These are phyloP conservation scores for Pseudogymnoascus sp. DNA, from an alignment of 2,329 filamentous ascomycete species.

Conservation along the genomic window DNA sequence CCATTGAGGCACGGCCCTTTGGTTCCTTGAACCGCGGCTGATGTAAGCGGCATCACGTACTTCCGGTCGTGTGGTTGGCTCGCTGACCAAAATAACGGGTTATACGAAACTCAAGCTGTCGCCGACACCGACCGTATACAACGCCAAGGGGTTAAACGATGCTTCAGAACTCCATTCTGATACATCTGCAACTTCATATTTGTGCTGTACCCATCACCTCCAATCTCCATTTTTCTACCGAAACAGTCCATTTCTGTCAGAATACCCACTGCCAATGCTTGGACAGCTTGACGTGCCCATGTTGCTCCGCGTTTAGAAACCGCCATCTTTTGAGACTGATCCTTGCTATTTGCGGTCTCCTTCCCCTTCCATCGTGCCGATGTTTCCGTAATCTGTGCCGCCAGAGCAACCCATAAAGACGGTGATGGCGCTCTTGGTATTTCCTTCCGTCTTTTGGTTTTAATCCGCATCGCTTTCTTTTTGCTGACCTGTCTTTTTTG, in stretches of 20 bases:
- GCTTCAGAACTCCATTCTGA: slow-evolving; percentile 8
- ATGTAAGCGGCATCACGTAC: background rate
- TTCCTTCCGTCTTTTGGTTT: slow-evolving; percentile 1
- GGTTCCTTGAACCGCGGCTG: background rate
- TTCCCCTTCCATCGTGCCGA: background rate
- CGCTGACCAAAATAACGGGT: background rate
- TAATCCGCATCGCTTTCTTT: slow-evolving; percentile 3
- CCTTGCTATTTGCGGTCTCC: background rate
- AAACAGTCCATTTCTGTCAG: slow-evolving; percentile 2
- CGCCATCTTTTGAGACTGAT: slow-evolving; percentile 7
- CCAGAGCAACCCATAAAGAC: slow-evolving; percentile 3
- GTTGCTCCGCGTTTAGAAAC: slow-evolving; percentile 7
- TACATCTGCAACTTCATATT: slow-evolving; percentile 3
- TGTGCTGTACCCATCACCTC: background rate
- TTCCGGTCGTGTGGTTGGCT: background rate
- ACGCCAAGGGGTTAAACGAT: slow-evolving; percentile 7
- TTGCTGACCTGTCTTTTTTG: slow-evolving; percentile 3
- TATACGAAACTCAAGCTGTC: background rate
- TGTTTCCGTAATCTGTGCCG: background rate
- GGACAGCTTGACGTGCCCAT: background rate
- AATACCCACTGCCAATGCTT: slow-evolving; percentile 5
- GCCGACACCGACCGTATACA: background rate
- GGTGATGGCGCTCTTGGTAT: slow-evolving; percentile 10
- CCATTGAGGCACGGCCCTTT: background rate
- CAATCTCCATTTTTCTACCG: background rate